Base-by-base conservation (phyloP, 306 rosid species). In the Glycine tomentella region DNA sequence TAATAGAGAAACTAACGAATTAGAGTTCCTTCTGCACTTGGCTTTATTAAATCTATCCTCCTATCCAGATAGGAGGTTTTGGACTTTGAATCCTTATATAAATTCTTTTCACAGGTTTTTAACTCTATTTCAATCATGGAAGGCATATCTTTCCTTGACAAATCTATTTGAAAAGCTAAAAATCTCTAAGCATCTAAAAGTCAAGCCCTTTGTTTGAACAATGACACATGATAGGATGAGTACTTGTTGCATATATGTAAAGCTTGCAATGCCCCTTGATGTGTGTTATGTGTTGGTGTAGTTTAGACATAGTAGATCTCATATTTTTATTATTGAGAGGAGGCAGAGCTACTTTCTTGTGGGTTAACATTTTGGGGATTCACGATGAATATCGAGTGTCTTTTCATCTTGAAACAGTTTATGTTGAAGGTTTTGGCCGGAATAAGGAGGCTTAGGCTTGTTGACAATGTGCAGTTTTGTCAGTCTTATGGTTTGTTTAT, bases 111-210 rank as follows among this genome's bases (percentile, higher is more conserved):
- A 6, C 17, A 0, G 16, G 33, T 46, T 9, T 44, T 46, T 9
- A 68, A 46, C 40, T 58, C 20, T 58, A 20, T 20, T 3, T 9
- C 11, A 46, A 11, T 25, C 40, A 46, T 46, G 5, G 6, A 8
- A 67, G 14, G 34, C 72, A 3, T 67, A 8, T 67, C 53, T 45
- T 67, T 67, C 73, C 53, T 68, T 45, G 53, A 68, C 38, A 46
- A 44, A 45, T 44, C 56, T 16, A 69, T 69, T 69, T 69, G 74
- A 7, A 70, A 49, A 20, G 25, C 45, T 33, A 20, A 44, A 49
- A 49, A 10, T 49, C 75, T n/a, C n/a, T n/a, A n/a, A n/a, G n/a
- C 75, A 31, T 49, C 59, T 49, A 34, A 70, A 49, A 63, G 7
- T 70, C 59, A 49, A 25, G 12, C 14, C 59, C 20, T 49, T 49